Evolutionary conservation across 2,329 filamentous ascomycete species (phyloP).

Genomic region (Stagonosporopsis vannaccii): DNA sequence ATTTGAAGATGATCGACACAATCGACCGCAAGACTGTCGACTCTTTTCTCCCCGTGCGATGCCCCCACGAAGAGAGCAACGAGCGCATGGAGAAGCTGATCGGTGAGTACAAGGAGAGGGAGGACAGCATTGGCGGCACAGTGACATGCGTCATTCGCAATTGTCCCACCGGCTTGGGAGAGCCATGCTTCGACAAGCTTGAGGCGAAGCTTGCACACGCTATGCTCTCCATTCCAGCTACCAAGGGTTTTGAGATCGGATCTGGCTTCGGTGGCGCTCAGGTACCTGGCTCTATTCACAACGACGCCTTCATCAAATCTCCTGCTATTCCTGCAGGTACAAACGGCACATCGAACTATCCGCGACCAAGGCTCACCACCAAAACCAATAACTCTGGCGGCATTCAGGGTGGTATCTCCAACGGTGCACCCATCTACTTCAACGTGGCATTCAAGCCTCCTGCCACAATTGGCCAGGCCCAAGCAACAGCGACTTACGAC

Average conservation of each 20-base stretch:
- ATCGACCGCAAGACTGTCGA: slow-evolving; percentile 82
- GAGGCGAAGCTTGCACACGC: slow-evolving; percentile 91
- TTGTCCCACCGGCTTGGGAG: slow-evolving; percentile 83
- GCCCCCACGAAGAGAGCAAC: slow-evolving; percentile 72
- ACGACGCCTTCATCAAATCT: slow-evolving; percentile 80
- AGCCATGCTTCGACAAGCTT: slow-evolving; percentile 94
- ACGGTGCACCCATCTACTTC: slow-evolving; percentile 94
- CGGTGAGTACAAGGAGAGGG: slow-evolving; percentile 75
- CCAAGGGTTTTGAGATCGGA: slow-evolving; percentile 94
- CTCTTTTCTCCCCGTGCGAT: slow-evolving; percentile 83
- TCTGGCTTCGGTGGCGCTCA: slow-evolving; percentile 89
- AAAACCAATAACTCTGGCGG: slow-evolving; percentile 95
- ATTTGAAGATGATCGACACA: slow-evolving; percentile 74
- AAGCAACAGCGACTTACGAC: slow-evolving; percentile 82
- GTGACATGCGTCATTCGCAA: slow-evolving; percentile 94
- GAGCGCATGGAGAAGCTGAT: slow-evolving; percentile 81
- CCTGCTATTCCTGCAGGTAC: slow-evolving; percentile 57
- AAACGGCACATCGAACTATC: slow-evolving; percentile 51
- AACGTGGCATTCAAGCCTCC: slow-evolving; percentile 93
- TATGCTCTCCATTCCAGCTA: slow-evolving; percentile 94
- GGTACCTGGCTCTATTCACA: slow-evolving; percentile 87
- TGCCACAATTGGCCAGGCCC: slow-evolving; percentile 89
- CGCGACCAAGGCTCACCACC: slow-evolving; percentile 73
- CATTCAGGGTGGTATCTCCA: slow-evolving; percentile 94
- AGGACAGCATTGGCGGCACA: slow-evolving; percentile 93